A percentile compares a stretch with the other conserved stretches of the same genome.
Evolutionary conservation across 257 asterid genomes (phyloP).

Genomic region (Paraleonurus japonicus): DNA sequence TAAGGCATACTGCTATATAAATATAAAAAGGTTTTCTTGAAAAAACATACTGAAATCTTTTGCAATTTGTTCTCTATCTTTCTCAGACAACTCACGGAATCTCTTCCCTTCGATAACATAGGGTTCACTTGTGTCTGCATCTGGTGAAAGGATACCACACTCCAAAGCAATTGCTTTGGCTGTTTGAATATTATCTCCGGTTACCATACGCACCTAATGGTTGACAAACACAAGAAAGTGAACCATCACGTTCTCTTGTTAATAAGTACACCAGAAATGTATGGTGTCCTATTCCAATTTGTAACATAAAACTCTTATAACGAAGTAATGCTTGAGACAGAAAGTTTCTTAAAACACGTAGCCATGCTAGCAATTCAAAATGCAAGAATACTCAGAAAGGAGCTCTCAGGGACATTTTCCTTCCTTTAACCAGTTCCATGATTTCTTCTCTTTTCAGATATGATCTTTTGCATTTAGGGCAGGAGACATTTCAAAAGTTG

Average conservation of each 20-base stretch:
- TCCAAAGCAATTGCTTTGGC: slow-evolving; percentile 94
- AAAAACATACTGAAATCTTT: slow-evolving; percentile 56
- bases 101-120: slow-evolving; percentile 76
- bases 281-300: neutral
- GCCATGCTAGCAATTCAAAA: neutral
- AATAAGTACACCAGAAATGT: neutral
- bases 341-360: neutral
- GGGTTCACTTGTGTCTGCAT: slow-evolving; percentile 56
- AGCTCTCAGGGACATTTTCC: neutral
- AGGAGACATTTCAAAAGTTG: neutral
- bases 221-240: slow-evolving; percentile 20
- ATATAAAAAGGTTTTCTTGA: neutral
- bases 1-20: slow-evolving; percentile 13
- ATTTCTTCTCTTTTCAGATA: neutral
- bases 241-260: neutral
- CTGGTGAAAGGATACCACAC: slow-evolving; percentile 79
- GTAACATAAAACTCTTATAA: neutral
- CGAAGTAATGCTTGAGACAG: neutral
- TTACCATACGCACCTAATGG: slow-evolving; percentile 90
- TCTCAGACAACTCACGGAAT: slow-evolving; percentile 79
- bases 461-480: slow-evolving; percentile 8
- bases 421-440: neutral
- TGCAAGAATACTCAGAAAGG: slow-evolving; percentile 7
- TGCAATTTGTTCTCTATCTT: slow-evolving; percentile 69
- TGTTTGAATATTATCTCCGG: slow-evolving; percentile 93